Evolutionary conservation across 257 asterid genomes (phyloP).

Genomic region (Lycium barbarum): DNA sequence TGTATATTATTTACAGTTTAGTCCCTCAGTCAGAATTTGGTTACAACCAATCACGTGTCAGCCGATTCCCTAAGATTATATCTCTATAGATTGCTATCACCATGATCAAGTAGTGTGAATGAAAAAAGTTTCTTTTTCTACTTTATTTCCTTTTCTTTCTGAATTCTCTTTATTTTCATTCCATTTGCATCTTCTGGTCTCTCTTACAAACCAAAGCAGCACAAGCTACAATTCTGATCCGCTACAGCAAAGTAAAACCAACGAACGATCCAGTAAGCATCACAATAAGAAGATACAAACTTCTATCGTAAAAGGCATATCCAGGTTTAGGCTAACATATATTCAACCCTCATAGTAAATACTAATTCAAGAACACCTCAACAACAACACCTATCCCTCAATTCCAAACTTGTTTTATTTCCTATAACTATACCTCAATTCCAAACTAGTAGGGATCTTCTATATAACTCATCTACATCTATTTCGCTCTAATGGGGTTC

Average conservation of each 20-base stretch:
- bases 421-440: not conserved
- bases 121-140: slow-evolving; percentile 11
- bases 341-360: not conserved
- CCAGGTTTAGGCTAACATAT: not conserved
- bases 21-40: not conserved
- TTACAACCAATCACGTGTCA: not conserved
- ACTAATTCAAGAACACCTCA: too few species aligned
- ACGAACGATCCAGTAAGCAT: not conserved
- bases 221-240: not conserved
- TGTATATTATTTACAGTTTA: too few species aligned
- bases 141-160: slow-evolving; percentile 8
- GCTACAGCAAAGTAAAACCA: not conserved
- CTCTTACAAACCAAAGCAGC: slow-evolving; percentile 16
- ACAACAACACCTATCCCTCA: not conserved
- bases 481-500: not conserved
- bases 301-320: not conserved
- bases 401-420: not conserved
- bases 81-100: slow-evolving; percentile 1
- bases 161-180: not conserved
- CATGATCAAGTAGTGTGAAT: not conserved
- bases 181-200: not conserved
- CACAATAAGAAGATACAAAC: not conserved
- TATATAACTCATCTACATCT: not conserved
- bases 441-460: not conserved
- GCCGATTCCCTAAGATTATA: not conserved